phyloP scores from a whole-genome alignment of 2,329 filamentous ascomycete genomes.

The Stemphylium beticola region DNA sequence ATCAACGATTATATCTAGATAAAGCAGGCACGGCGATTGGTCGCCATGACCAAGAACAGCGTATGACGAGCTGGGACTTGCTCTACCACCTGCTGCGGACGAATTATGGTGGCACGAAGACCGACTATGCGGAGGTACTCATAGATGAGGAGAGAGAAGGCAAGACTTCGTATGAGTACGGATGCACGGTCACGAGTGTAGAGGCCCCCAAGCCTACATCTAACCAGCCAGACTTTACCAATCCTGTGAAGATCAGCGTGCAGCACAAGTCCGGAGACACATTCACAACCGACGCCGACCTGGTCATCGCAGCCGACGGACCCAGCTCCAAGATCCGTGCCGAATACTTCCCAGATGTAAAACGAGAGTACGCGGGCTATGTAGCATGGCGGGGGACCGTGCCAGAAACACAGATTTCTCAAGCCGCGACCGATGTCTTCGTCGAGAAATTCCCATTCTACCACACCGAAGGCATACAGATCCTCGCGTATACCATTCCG shows the following conservation, averaged over 20 bases:
- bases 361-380: constrained; percentile 35
- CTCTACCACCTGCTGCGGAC: constrained; percentile 34
- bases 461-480: constrained; percentile 22
- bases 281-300: constrained; percentile 16
- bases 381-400: constrained; percentile 39
- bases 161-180: constrained; percentile 24
- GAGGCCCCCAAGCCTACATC: constrained; percentile 5
- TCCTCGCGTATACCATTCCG: constrained; percentile 51
- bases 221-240: background rate
- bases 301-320: constrained; percentile 36
- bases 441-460: constrained; percentile 29
- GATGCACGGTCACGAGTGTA: constrained; percentile 22
- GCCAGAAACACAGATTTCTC: constrained; percentile 23
- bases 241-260: constrained; percentile 13
- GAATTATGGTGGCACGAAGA: constrained; percentile 33
- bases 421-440: constrained; percentile 19
- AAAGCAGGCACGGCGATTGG: constrained; percentile 25
- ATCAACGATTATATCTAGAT: constrained; percentile 30
- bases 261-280: constrained; percentile 15
- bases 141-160: constrained; percentile 20
- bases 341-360: constrained; percentile 20
- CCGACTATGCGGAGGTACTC: constrained; percentile 25
- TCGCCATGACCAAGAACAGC: constrained; percentile 25
- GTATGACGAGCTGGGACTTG: constrained; percentile 41
- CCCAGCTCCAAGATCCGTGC: constrained; percentile 29